These are phyloP conservation scores for Tolypocladium pustulatum DNA, from an alignment of 2,329 filamentous ascomycete genomes.

Conservation along the genomic window DNA sequence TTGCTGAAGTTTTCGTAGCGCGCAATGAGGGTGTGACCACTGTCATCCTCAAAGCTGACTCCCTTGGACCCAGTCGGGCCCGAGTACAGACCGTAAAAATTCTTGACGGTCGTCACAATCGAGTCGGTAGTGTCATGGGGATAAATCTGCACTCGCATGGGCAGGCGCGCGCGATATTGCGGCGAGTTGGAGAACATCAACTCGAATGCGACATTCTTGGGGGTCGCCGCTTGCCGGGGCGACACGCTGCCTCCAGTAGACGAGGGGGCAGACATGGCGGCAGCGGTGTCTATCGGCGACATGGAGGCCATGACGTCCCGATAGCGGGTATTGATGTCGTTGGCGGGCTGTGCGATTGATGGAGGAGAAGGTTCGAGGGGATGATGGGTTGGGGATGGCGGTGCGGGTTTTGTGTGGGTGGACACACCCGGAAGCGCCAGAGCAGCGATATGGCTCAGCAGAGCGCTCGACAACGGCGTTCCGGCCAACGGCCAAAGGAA, in stretches of 20 bases:
- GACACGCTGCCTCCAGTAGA: slow-evolving; percentile 33
- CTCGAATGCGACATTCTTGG: slow-evolving; percentile 73
- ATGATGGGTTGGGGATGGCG: slow-evolving; percentile 12
- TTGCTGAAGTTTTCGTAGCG: slow-evolving; percentile 91
- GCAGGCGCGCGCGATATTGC: slow-evolving; percentile 62
- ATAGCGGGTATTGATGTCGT: slow-evolving; percentile 10
- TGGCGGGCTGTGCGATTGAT: slow-evolving; percentile 10
- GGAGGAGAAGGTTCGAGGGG: slow-evolving; percentile 2
- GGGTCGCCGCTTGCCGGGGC: slow-evolving; percentile 35
- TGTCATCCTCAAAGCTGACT: slow-evolving; percentile 88
- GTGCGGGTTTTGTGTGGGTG: slow-evolving; percentile 23
- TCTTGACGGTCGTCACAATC: slow-evolving; percentile 96
- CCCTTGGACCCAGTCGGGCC: slow-evolving; percentile 59
- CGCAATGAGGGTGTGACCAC: slow-evolving; percentile 84
- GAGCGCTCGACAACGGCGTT: slow-evolving; percentile 12
- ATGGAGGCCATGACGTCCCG: slow-evolving; percentile 32
- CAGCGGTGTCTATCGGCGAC: slow-evolving; percentile 29
- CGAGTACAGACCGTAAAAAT: slow-evolving; percentile 95
- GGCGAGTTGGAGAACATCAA: slow-evolving; percentile 59
- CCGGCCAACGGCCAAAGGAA: slow-evolving; percentile 13
- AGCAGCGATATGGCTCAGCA: slow-evolving; percentile 15
- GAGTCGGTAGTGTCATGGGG: slow-evolving; percentile 95
- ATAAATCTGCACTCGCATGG: slow-evolving; percentile 84
- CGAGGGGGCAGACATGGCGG: slow-evolving; percentile 21
- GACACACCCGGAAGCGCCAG: slow-evolving; percentile 10